These are phyloP conservation scores for Chrysosporium keratinophilum DNA, from an alignment of 2,329 filamentous ascomycete genomes.

Conservation along the genomic window DNA sequence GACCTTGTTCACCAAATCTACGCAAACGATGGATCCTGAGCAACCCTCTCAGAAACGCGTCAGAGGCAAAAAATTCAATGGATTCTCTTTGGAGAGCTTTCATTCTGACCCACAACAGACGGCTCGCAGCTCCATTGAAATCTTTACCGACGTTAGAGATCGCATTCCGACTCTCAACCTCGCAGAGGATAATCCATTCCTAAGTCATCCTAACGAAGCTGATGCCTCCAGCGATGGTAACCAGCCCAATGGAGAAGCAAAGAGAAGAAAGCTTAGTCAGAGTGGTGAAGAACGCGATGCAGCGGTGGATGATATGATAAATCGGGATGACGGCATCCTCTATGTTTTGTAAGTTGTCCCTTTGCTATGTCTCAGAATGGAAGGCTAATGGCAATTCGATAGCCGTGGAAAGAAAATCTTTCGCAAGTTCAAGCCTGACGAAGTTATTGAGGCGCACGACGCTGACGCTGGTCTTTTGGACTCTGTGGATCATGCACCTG, in stretches of 20 bases:
- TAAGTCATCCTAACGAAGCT: conserved; percentile 31
- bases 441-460: conserved; percentile 32
- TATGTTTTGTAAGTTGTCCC: conserved; percentile 49
- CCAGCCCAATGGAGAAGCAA: conserved; percentile 24
- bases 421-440: conserved; percentile 42
- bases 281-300: conserved; percentile 23
- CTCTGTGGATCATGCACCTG: conserved; percentile 23
- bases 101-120: conserved; percentile 24
- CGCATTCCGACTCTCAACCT: conserved; percentile 46
- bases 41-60: conserved; percentile 41
- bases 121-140: conserved; percentile 39
- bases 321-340: conserved; percentile 48
- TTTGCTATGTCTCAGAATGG: conserved; percentile 1
- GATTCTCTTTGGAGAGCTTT: conserved; percentile 39
- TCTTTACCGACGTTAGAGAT: conserved; percentile 55
- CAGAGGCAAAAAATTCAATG: conserved; percentile 37
- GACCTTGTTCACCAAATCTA: conserved; percentile 43
- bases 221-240: conserved; percentile 16
- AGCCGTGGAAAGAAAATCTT: conserved; percentile 55
- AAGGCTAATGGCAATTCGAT: conserved; percentile 22
- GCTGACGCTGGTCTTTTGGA: conserved; percentile 35
- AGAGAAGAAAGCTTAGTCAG: conserved; percentile 29
- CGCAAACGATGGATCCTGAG: conserved; percentile 31
- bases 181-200: conserved; percentile 48
- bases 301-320: conserved; percentile 42